Evolutionary conservation across 768 basidiomycete species (phyloP).

Genomic region (Panellus pusillus): DNA sequence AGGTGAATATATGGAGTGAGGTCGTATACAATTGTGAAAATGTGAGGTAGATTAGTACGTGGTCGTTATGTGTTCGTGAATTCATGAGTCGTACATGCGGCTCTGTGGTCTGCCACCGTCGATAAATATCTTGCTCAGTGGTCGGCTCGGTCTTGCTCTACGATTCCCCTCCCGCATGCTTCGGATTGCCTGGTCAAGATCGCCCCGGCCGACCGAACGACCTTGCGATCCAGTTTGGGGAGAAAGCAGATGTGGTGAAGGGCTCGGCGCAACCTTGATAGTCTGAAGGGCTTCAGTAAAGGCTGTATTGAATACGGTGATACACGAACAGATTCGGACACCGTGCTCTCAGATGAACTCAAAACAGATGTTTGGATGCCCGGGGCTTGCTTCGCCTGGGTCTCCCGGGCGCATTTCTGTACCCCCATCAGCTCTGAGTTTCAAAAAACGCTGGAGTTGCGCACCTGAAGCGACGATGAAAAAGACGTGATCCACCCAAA

Average conservation of each 20-base stretch:
- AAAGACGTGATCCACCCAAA: slow-evolving; percentile 77
- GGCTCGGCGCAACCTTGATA: slow-evolving; percentile 34
- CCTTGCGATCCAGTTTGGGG: slow-evolving; percentile 39
- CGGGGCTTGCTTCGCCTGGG: slow-evolving; percentile 42
- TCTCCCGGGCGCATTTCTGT: slow-evolving; percentile 72
- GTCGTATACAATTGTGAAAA: slow-evolving; percentile 5
- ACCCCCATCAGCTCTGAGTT: slow-evolving; percentile 4
- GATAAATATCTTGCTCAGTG: slow-evolving; percentile 78
- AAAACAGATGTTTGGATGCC: slow-evolving; percentile 23
- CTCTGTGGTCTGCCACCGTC: slow-evolving; percentile 53
- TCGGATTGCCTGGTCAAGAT: slow-evolving; percentile 81
- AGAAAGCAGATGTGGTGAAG: slow-evolving; percentile 30
- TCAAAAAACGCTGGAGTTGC: neutral
- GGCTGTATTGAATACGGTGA: neutral
- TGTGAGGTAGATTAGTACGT: neutral
- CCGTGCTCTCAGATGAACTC: slow-evolving; percentile 23
- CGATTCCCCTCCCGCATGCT: slow-evolving; percentile 71
- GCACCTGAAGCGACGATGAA: slow-evolving; percentile 65
- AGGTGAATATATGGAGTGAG: neutral
- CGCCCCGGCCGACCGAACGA: slow-evolving; percentile 69
- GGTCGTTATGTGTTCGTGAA: slow-evolving; percentile 12
- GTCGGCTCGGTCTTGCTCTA: slow-evolving; percentile 49
- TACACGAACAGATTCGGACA: slow-evolving; percentile 25
- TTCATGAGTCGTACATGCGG: slow-evolving; percentile 30
- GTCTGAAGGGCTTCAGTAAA: slow-evolving; percentile 35